Conservation (phyloP, 1,284 basidiomycete species). For the Microbotryum scabiosae region DNA sequence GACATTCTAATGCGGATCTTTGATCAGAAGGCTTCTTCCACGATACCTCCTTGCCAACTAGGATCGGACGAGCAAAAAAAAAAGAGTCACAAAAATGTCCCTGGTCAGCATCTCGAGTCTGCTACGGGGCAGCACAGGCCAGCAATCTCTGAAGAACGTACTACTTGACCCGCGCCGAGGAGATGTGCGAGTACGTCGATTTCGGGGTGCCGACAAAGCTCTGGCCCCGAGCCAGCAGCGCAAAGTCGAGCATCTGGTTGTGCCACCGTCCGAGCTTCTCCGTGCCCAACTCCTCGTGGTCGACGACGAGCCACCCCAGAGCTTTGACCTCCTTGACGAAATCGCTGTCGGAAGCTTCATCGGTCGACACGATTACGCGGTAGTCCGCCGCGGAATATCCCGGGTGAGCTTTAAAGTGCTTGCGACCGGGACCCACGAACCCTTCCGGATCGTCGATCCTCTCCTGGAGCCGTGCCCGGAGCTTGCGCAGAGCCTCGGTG, state of each 20-base stretch:
- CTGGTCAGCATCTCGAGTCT: no score
- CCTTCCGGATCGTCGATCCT: neutral
- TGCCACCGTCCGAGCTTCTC: constrained; percentile 6
- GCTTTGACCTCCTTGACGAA: constrained; percentile 2
- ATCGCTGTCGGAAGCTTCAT: neutral
- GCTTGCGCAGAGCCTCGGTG: neutral
- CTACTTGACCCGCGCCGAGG: neutral
- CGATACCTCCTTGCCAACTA: no score
- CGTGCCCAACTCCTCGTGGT: constrained; percentile 2
- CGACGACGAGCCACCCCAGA: neutral
- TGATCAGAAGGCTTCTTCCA: no score
- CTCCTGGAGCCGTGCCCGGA: neutral
- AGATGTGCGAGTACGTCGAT: neutral
- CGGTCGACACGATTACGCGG: neutral
- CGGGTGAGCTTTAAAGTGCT: neutral
- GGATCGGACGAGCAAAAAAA: no score
- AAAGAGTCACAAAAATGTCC: no score
- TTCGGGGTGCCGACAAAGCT: constrained; percentile 3
- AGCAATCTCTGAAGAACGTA: neutral
- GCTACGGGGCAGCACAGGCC: no score
- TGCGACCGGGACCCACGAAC: neutral
- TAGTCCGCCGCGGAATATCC: neutral
- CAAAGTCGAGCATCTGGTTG: constrained; percentile 3
- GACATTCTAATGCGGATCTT: no score
- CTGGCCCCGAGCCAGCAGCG: neutral